Percentiles rank a stretch among this genome's conserved stretches.
These are phyloP conservation scores for Syncephalis fuscata DNA, from an alignment of 371 early-diverging fungal genomes.

Conservation along the genomic window DNA sequence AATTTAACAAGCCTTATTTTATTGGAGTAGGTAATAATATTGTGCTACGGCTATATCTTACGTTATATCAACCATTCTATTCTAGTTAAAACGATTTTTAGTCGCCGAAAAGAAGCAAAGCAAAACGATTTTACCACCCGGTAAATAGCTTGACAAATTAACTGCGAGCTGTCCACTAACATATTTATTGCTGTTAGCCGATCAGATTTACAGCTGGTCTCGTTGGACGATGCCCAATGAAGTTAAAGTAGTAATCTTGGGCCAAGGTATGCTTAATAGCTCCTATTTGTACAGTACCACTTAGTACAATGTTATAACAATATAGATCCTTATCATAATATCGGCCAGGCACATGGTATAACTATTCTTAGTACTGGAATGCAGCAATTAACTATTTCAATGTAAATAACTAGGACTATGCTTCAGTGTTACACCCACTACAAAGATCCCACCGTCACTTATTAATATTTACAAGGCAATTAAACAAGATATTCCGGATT, in stretches of 20 bases:
- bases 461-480: conserved; percentile 87
- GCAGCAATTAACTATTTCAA: not conserved
- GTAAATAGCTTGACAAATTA: conserved; percentile 13
- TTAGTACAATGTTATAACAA: not conserved
- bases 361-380: conserved; percentile 6
- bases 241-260: conserved; percentile 76
- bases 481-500: conserved; percentile 43
- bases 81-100: conserved; percentile 51
- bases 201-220: conserved; percentile 69
- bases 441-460: conserved; percentile 75
- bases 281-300: not conserved
- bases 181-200: too few species aligned
- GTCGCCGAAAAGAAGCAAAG: conserved; percentile 23
- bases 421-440: conserved; percentile 71
- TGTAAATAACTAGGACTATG: conserved; percentile 25
- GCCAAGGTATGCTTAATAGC: conserved; percentile 42
- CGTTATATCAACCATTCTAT: not conserved
- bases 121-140: conserved; percentile 55
- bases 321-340: conserved; percentile 91
- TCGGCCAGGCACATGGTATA: conserved; percentile 81
- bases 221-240: conserved; percentile 35
- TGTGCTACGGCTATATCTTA: too few species aligned
- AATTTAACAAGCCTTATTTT: conserved; percentile 68
- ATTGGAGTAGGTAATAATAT: conserved; percentile 21
- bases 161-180: too few species aligned